These are phyloP conservation scores for Inga oerstediana DNA, from an alignment of 306 rosid genomes.

Conservation along the genomic window DNA sequence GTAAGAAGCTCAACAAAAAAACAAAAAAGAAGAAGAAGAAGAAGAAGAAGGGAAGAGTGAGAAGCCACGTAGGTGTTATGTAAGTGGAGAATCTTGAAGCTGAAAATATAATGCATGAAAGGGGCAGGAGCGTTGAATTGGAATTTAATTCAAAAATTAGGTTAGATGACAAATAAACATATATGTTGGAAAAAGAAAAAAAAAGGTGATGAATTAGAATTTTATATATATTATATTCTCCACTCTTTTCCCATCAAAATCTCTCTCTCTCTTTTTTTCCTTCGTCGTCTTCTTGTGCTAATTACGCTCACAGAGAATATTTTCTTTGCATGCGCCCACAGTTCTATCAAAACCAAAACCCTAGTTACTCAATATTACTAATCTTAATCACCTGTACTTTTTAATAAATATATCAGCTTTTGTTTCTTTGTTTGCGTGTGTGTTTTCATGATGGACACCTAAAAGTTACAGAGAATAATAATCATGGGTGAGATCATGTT, in stretches of 20 bases:
- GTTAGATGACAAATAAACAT: neutral
- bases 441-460: neutral
- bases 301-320: neutral
- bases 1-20: neutral
- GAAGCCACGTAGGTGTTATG: constrained; percentile 8
- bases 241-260: neutral
- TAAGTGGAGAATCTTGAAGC: constrained; percentile 33
- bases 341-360: neutral
- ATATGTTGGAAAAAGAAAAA: neutral
- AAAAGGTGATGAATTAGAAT: constrained; percentile 15
- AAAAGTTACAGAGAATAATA: neutral
- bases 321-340: neutral
- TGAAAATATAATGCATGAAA: neutral
- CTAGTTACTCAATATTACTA: neutral
- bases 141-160: constrained; percentile 27
- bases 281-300: neutral
- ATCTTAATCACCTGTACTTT: neutral
- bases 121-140: constrained; percentile 14
- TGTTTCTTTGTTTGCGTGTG: neutral
- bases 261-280: neutral
- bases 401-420: neutral
- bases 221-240: constrained; percentile 5
- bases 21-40: neutral
- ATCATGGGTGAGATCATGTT: neutral
- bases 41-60: neutral